phyloP scores from a whole-genome alignment of 2,329 filamentous ascomycete genomes.

The Botrytis medusae region DNA sequence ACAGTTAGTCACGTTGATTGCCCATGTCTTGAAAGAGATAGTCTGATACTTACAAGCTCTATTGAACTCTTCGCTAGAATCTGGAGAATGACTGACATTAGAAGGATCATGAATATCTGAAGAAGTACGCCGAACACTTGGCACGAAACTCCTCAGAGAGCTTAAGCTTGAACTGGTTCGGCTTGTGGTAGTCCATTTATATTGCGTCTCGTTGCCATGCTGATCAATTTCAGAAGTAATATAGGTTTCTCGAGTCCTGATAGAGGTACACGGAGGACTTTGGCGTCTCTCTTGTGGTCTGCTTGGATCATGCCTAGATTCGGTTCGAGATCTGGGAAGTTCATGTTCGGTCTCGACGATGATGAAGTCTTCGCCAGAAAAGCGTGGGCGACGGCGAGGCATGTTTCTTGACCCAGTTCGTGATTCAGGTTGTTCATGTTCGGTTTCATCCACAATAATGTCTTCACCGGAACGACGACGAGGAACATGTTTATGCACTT shows the following conservation, averaged over 20 bases:
- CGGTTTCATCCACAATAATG: neutral
- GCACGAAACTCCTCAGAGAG: neutral
- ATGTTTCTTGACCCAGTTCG: neutral
- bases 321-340: neutral
- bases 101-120: neutral
- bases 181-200: neutral
- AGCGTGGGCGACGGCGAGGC: neutral
- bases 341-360: neutral
- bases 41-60: slow-evolving; percentile 1
- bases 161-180: slow-evolving; percentile 7
- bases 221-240: slow-evolving; percentile 1
- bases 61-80: slow-evolving; percentile 11
- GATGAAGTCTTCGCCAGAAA: neutral
- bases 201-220: neutral
- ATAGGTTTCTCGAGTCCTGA: slow-evolving; percentile 8
- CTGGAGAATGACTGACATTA: neutral
- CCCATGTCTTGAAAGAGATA: too few relatives aligned
- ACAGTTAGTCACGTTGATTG: neutral
- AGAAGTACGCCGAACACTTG: neutral
- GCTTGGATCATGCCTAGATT: neutral
- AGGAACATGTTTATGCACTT: neutral
- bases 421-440: neutral
- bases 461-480: neutral
- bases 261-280: neutral
- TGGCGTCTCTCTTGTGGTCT: neutral